Conservation (phyloP, 805 yeast species). For the Starmera caribaea region DNA sequence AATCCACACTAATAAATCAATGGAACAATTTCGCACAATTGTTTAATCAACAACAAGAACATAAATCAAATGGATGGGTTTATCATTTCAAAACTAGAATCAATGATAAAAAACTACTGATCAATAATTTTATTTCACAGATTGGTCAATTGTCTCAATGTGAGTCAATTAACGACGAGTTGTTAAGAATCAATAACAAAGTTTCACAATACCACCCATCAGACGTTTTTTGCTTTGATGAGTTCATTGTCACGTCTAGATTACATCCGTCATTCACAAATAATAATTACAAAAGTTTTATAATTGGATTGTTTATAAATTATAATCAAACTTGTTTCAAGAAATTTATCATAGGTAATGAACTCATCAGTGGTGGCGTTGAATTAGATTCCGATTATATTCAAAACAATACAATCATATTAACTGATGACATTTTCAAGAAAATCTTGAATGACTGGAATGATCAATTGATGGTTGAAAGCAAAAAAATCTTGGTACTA, state of each 20-base stretch:
- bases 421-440: constrained; percentile 16
- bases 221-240: constrained; percentile 30
- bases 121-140: constrained; percentile 15
- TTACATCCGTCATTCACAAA: constrained; percentile 8
- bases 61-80: constrained; percentile 31
- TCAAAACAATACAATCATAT: constrained; percentile 7
- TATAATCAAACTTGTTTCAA: not conserved
- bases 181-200: constrained; percentile 9
- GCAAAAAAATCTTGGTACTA: constrained; percentile 18
- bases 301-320: not conserved
- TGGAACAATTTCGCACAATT: constrained; percentile 15
- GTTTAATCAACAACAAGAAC: constrained; percentile 1
- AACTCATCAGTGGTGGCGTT: not conserved
- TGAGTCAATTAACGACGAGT: constrained; percentile 16
- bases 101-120: constrained; percentile 18
- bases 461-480: constrained; percentile 2
- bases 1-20: constrained; percentile 21
- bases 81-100: constrained; percentile 27
- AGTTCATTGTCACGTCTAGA: constrained; percentile 18
- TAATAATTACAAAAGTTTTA: not conserved
- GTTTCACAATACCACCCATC: constrained; percentile 11
- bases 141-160: constrained; percentile 7
- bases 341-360: not conserved
- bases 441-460: constrained; percentile 11
- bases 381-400: constrained; percentile 4